Evolutionary conservation across 2,329 filamentous ascomycete genomes (phyloP).

Genomic region (Stachybotrys chartarum): DNA sequence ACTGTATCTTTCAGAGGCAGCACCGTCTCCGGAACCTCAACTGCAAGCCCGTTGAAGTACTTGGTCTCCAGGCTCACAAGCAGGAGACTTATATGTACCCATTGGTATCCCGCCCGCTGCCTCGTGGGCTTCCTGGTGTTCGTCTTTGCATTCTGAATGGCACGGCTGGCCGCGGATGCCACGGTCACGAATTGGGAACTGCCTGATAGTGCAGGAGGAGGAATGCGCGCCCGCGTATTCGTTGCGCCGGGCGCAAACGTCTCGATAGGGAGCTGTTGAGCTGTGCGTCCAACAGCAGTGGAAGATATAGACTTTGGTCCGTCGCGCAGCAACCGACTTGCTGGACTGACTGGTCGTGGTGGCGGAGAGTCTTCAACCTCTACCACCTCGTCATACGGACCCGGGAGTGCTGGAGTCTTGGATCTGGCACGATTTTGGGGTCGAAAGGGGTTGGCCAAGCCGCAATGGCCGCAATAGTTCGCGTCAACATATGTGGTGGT

Average conservation of each 20-base stretch:
- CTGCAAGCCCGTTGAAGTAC: conserved; percentile 4
- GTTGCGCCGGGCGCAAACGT: neutral
- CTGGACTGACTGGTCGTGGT: conserved; percentile 3
- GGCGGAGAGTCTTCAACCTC: conserved; percentile 5
- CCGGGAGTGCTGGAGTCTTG: neutral
- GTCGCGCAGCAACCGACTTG: conserved; percentile 1
- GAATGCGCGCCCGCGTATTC: neutral
- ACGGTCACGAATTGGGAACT: conserved; percentile 1
- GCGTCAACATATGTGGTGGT: conserved; percentile 3
- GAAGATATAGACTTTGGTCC: conserved; percentile 1
- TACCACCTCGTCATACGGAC: conserved; percentile 1
- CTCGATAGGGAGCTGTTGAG: conserved; percentile 1
- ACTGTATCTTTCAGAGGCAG: conserved; percentile 4
- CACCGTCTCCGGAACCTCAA: conserved; percentile 3
- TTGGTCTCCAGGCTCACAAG: conserved; percentile 3
- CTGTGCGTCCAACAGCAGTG: neutral
- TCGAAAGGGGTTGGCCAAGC: conserved; percentile 2
- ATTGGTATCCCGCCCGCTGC: neutral
- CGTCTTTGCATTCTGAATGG: conserved; percentile 1
- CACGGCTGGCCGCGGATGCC: conserved; percentile 1
- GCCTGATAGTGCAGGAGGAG: neutral
- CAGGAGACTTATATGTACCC: conserved; percentile 1
- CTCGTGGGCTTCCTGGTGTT: conserved; percentile 2
- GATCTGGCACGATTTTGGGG: neutral
- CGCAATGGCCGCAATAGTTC: conserved; percentile 3